Evolutionary conservation across 108 stramenopile genomes (phyloP).

Genomic region (Cyclotella kingstonii): DNA sequence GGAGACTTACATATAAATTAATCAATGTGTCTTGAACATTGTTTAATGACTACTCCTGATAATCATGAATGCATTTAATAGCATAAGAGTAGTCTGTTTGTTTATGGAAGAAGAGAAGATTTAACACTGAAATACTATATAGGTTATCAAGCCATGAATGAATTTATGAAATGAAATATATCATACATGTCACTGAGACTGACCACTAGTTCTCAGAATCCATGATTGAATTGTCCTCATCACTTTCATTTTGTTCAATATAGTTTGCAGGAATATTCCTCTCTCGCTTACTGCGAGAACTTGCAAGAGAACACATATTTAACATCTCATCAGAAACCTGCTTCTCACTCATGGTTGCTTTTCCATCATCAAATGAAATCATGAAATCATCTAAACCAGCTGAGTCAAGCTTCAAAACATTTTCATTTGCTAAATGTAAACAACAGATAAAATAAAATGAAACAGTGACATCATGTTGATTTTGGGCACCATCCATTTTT

Average conservation of each 20-base stretch:
- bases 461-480: conserved; percentile 86
- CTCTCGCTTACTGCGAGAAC: conserved; percentile 5
- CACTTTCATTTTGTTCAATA: background rate
- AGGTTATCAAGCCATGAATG: too few relatives aligned
- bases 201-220: too few relatives aligned
- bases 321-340: conserved; percentile 14
- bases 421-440: conserved; percentile 97
- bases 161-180: too few relatives aligned
- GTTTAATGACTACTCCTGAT: too few relatives aligned
- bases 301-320: background rate
- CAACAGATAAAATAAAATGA: conserved; percentile 98
- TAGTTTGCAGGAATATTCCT: background rate
- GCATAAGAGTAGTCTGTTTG: too few relatives aligned
- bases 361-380: conserved; percentile 58
- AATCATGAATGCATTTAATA: too few relatives aligned
- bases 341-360: conserved; percentile 34
- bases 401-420: conserved; percentile 83
- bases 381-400: conserved; percentile 73
- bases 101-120: too few relatives aligned
- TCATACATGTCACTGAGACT: too few relatives aligned
- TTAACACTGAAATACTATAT: too few relatives aligned
- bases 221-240: too few relatives aligned
- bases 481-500: conserved; percentile 65
- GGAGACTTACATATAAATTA: too few relatives aligned
- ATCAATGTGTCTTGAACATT: too few relatives aligned